phyloP scores from a whole-genome alignment of 805 yeast species.

The Clavispora asparagi region DNA sequence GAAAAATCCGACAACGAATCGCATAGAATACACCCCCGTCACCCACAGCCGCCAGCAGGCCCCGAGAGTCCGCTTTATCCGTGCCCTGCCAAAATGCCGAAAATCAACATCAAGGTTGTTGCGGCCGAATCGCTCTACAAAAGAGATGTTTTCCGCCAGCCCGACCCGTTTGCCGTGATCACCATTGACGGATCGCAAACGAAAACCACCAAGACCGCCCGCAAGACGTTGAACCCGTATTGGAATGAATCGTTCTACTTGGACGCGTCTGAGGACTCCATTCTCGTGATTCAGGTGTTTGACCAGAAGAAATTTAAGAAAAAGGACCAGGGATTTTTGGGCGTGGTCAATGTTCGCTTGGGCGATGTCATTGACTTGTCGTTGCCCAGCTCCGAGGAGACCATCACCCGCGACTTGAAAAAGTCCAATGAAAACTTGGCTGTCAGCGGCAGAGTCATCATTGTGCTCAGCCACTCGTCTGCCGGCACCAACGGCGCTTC shows the following conservation, averaged over 20 bases:
- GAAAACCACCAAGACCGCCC: slow-evolving; percentile 88
- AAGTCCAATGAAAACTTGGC: slow-evolving; percentile 87
- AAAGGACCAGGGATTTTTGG: slow-evolving; percentile 97
- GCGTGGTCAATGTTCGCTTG: slow-evolving; percentile 87
- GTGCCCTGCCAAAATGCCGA: slow-evolving; percentile 9
- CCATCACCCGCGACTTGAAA: slow-evolving; percentile 87
- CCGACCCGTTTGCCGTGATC: slow-evolving; percentile 96
- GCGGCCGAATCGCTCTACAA: slow-evolving; percentile 96
- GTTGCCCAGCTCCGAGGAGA: slow-evolving; percentile 57
- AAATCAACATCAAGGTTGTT: slow-evolving; percentile 66
- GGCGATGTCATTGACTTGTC: slow-evolving; percentile 80
- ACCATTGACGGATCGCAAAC: slow-evolving; percentile 98
- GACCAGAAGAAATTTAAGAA: slow-evolving; percentile 96
- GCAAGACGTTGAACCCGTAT: slow-evolving; percentile 91
- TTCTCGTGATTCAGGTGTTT: slow-evolving; percentile 87
- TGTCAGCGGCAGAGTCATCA: slow-evolving; percentile 88
- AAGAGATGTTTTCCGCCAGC: slow-evolving; percentile 91
- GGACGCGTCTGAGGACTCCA: slow-evolving; percentile 71
- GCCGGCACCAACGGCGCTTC: slow-evolving; percentile 11
- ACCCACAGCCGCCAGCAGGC: neutral
- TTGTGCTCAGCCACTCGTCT: slow-evolving; percentile 55
- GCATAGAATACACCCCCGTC: neutral
- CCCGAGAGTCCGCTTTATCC: neutral
- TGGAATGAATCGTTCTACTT: slow-evolving; percentile 94
- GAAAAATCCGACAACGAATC: neutral